Conservation (phyloP, 768 basidiomycete genomes). For the Glaciozyma martinii region DNA sequence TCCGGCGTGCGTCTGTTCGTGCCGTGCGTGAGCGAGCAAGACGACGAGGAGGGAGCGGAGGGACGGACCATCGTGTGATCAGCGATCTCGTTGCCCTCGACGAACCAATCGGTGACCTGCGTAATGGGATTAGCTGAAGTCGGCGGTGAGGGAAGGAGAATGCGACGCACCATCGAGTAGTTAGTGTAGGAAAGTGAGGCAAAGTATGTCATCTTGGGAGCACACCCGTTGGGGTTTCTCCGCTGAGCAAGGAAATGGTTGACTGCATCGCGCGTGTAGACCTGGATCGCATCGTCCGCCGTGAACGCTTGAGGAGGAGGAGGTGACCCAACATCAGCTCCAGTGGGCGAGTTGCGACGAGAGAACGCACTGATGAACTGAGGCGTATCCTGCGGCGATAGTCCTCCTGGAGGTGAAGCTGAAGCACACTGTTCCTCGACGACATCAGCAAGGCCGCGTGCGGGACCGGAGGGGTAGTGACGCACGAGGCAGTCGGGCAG, state of each 20-base stretch:
- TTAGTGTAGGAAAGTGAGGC: conserved; percentile 64
- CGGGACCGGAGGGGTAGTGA: too few species aligned
- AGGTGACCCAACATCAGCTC: background rate
- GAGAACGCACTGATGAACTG: conserved; percentile 28
- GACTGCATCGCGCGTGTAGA: conserved; percentile 59
- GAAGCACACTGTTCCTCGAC: conserved; percentile 51
- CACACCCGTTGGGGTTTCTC: conserved; percentile 47
- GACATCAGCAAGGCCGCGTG: too few species aligned
- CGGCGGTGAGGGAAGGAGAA: too few species aligned
- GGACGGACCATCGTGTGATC: conserved; percentile 38
- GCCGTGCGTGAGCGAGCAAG: conserved; percentile 49
- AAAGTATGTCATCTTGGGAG: conserved; percentile 68
- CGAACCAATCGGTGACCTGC: conserved; percentile 42
- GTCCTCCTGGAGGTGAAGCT: conserved; percentile 61
- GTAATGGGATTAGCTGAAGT: background rate
- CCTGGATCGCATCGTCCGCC: conserved; percentile 52
- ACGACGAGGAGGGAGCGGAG: background rate
- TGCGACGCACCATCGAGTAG: conserved; percentile 40
- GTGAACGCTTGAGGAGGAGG: conserved; percentile 17
- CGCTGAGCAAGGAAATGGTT: conserved; percentile 67
- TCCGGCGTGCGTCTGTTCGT: conserved; percentile 63
- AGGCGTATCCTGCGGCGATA: conserved; percentile 50
- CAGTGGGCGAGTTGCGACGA: conserved; percentile 39
- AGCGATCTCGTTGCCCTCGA: conserved; percentile 73
- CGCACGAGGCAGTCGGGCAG: conserved; percentile 53